phyloP scores from a whole-genome alignment of 2,329 filamentous ascomycete species.

The Aspergillus transmontanensis region DNA sequence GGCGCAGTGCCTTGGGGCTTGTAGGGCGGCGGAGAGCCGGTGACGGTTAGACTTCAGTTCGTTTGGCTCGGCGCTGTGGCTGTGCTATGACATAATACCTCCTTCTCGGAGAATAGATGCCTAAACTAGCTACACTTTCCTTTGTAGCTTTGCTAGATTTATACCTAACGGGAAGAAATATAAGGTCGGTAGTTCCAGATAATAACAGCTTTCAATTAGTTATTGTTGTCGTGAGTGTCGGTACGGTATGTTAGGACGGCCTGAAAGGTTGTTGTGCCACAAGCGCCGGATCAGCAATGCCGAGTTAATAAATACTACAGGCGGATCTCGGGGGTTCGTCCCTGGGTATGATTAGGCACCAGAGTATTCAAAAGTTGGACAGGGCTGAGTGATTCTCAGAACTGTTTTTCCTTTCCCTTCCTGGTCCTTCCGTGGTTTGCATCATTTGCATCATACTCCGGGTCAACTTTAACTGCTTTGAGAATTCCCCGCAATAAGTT shows the following conservation, averaged over 20 bases:
- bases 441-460: not conserved
- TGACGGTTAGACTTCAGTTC: constrained; percentile 27
- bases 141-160: not conserved
- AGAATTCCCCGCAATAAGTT: not conserved
- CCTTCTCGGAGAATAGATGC: not conserved
- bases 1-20: not conserved
- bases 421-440: not conserved
- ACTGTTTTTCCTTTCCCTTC: constrained; percentile 2
- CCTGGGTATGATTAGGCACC: constrained; percentile 15
- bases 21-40: constrained; percentile 16
- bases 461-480: not conserved
- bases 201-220: not conserved
- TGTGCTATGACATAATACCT: constrained; percentile 29
- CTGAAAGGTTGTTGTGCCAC: not conserved
- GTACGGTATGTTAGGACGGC: not conserved
- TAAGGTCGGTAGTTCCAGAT: not conserved
- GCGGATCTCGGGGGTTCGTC: constrained; percentile 7
- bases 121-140: not conserved
- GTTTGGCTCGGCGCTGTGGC: constrained; percentile 23
- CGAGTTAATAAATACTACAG: constrained; percentile 1
- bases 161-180: not conserved
- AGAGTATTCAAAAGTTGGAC: constrained; percentile 11
- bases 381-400: not conserved
- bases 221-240: not conserved
- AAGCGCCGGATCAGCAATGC: not conserved